phyloP scores from a whole-genome alignment of 148 eudicot species.

The Pouteria glomerata region DNA sequence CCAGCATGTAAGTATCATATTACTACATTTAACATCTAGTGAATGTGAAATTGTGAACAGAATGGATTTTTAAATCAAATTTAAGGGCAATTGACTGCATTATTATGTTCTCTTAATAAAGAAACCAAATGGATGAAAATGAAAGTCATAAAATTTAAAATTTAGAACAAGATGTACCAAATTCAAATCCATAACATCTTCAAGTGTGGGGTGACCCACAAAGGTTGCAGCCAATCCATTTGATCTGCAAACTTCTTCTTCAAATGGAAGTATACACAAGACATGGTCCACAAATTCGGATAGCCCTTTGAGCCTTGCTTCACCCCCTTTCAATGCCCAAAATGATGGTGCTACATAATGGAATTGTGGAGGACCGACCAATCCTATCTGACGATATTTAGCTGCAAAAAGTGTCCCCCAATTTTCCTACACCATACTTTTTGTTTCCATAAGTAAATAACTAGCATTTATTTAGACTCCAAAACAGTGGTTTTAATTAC shows the following conservation, averaged over 20 bases:
- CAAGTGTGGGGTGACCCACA: constrained; percentile 88
- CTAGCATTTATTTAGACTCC: too few relatives aligned
- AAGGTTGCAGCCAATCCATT: constrained; percentile 77
- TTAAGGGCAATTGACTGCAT: neutral
- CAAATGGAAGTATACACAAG: constrained; percentile 89
- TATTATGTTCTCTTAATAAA: neutral
- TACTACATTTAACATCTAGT: neutral
- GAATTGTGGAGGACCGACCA: constrained; percentile 59
- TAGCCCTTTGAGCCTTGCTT: constrained; percentile 74
- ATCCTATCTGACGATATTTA: constrained; percentile 39
- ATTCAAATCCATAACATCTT: constrained; percentile 69
- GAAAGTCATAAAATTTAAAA: neutral
- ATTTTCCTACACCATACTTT: constrained; percentile 35
- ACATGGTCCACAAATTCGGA: constrained; percentile 76
- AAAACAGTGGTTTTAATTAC: constrained; percentile 30
- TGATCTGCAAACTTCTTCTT: constrained; percentile 63
- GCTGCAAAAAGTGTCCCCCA: constrained; percentile 61
- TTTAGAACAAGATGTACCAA: constrained; percentile 30
- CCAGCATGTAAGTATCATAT: neutral
- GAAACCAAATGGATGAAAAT: neutral
- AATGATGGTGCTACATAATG: constrained; percentile 98
- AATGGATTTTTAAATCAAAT: neutral
- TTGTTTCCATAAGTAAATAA: constrained; percentile 20
- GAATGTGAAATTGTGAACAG: neutral
- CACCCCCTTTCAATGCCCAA: constrained; percentile 99